Evolutionary conservation across 2,329 filamentous ascomycete species (phyloP).

Genomic region (Fusarium nematophilum): DNA sequence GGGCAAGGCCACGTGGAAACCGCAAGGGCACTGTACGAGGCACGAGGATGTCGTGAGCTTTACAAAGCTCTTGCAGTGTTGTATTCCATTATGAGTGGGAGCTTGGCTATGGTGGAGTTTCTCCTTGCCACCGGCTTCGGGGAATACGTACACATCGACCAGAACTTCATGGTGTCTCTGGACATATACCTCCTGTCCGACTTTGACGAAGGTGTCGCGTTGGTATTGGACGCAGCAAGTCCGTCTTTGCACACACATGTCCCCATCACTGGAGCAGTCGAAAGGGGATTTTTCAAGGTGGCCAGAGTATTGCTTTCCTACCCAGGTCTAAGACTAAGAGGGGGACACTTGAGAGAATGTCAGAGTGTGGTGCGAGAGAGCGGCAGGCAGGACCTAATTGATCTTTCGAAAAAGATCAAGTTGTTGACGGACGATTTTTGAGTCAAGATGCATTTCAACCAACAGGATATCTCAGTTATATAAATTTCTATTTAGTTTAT

Average conservation of each 20-base stretch:
- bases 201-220: background rate
- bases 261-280: background rate
- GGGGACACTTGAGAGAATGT: too few relatives aligned
- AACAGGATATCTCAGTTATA: too few relatives aligned
- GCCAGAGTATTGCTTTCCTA: background rate
- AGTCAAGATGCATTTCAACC: too few relatives aligned
- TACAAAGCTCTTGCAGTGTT: background rate
- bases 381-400: too few relatives aligned
- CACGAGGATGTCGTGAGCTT: background rate
- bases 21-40: background rate
- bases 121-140: background rate
- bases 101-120: background rate
- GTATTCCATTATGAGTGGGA: background rate
- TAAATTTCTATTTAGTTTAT: too few relatives aligned
- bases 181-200: too few relatives aligned
- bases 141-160: background rate
- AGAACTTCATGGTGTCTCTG: background rate
- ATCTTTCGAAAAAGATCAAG: too few relatives aligned
- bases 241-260: too few relatives aligned
- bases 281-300: background rate
- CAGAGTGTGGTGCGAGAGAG: background rate
- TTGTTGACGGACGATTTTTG: too few relatives aligned
- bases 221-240: background rate
- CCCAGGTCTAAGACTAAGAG: too few relatives aligned
- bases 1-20: background rate